A percentile compares a stretch with the other conserved stretches of the same genome.
Conservation (phyloP, 352 stramenopile genomes). For the Phytopythium sindhum region DNA sequence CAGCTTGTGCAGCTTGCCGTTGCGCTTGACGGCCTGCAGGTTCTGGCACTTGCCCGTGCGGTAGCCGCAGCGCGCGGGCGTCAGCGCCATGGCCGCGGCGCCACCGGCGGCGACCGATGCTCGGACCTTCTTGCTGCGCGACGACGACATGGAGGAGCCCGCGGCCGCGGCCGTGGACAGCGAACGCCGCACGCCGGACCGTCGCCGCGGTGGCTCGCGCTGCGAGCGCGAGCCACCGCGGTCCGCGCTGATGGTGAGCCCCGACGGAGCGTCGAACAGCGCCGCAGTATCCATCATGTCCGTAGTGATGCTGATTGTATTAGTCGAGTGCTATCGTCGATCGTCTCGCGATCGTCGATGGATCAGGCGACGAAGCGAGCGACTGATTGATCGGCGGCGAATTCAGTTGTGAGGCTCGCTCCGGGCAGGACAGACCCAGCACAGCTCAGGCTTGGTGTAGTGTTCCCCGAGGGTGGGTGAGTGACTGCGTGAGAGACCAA, state of each 20-base stretch:
- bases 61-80: constrained; percentile 65
- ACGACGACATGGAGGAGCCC: constrained; percentile 6
- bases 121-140: constrained; percentile 14
- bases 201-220: background rate
- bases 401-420: constrained; percentile 1
- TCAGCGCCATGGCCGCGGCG: constrained; percentile 15
- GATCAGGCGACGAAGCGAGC: background rate
- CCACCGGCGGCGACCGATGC: constrained; percentile 5
- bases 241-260: constrained; percentile 32
- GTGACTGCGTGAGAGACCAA: background rate
- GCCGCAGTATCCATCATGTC: constrained; percentile 8
- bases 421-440: too few species aligned
- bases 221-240: background rate
- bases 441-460: too few species aligned
- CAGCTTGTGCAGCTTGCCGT: constrained; percentile 81
- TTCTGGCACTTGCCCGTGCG: constrained; percentile 81
- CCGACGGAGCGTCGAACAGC: background rate
- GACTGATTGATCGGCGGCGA: constrained; percentile 4
- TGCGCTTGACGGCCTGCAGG: constrained; percentile 75
- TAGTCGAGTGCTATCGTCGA: background rate
- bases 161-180: constrained; percentile 6
- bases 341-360: too few species aligned
- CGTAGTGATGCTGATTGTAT: too few species aligned
- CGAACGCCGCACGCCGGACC: background rate
- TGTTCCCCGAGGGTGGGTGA: too few species aligned